Conservation (phyloP, 345 rosid genomes). For the Melaleuca alternifolia region DNA sequence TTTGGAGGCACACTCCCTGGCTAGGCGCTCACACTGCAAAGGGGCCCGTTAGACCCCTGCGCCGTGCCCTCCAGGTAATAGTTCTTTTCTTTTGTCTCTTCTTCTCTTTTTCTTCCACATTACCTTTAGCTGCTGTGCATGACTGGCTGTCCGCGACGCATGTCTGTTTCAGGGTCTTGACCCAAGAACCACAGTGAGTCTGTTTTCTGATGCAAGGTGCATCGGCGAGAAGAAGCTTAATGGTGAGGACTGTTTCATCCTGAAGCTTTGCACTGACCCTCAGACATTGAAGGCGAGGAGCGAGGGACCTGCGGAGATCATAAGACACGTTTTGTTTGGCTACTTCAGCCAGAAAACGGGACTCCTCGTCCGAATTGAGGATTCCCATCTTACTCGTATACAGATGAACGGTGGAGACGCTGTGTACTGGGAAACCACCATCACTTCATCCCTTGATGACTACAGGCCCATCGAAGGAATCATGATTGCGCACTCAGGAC, state of each 20-base stretch:
- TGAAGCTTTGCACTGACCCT: conserved; percentile 20
- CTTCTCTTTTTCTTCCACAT: neutral
- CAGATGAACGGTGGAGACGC: conserved; percentile 16
- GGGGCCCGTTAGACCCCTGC: conserved; percentile 33
- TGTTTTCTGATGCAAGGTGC: conserved; percentile 22
- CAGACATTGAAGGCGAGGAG: conserved; percentile 19
- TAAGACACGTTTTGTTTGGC: conserved; percentile 22
- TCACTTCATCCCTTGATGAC: conserved; percentile 32
- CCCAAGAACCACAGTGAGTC: conserved; percentile 22
- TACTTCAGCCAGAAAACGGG: conserved; percentile 30
- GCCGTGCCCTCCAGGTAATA: conserved; percentile 36
- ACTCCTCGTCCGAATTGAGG: conserved; percentile 38
- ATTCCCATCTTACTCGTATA: conserved; percentile 42
- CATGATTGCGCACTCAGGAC: conserved; percentile 44
- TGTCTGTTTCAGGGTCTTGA: conserved; percentile 20
- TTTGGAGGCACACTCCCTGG: conserved; percentile 49
- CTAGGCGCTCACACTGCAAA: conserved; percentile 27
- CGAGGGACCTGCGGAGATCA: conserved; percentile 18
- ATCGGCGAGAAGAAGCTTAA: conserved; percentile 19
- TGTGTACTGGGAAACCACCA: conserved; percentile 34
- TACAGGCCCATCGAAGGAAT: conserved; percentile 38
- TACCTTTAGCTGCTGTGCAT: neutral
- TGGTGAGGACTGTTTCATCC: conserved; percentile 26
- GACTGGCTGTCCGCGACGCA: neutral
- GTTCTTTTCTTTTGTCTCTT: neutral